Evolutionary conservation across 139 green algal species (phyloP), one percentile per base, ranked within the genome.

Genomic region (Chlamydomonas urium): DNA sequence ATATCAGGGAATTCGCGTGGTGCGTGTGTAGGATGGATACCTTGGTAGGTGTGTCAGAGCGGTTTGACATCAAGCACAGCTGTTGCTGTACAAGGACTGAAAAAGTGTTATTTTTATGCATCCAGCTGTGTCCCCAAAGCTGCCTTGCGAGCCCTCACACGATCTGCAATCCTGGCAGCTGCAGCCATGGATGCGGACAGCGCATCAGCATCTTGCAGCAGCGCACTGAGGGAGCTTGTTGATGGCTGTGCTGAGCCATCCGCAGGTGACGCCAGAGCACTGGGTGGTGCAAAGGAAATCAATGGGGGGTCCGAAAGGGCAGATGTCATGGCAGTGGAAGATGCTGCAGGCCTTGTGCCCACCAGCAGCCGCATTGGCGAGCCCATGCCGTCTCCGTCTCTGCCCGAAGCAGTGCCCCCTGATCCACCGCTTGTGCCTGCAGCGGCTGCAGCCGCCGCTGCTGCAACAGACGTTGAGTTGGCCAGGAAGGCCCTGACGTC

Each of bases 401-500:
- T 17, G 45, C 45, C 45, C 17, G 21, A 21, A 21, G 45, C 45
- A 21, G 21, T 56, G 56, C n/a, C 56, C n/a, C 56, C 56, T 32
- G 42, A 14, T 8, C 8, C 28, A 17, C 8, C 60, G 29, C 32
- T 45, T 8, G 26, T 21, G 21, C n/a, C 26, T 47, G 26, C 60
- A n/a, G 60, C 32, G 42, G 32, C 60, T 47, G 60, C 60, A 26
- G 32, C 32, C 14, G 29, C 60, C 17, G 60, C 60, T 28, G 60
- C 60, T 10, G 60, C 60, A 19, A 26, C 60, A 38, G 60, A 42
- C 17, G 29, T 67, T 42, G 32, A 47, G 60, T 45, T 67, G 60
- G 60, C 60, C 32, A 67, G 29, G 33, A 67, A 67, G 14, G 29
- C 60, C 8, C 60, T 8, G 21, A 67, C 60, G 33, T 67, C 60